These are phyloP conservation scores for Solanum dulcamara DNA, from an alignment of 257 asterid species.

Conservation along the genomic window DNA sequence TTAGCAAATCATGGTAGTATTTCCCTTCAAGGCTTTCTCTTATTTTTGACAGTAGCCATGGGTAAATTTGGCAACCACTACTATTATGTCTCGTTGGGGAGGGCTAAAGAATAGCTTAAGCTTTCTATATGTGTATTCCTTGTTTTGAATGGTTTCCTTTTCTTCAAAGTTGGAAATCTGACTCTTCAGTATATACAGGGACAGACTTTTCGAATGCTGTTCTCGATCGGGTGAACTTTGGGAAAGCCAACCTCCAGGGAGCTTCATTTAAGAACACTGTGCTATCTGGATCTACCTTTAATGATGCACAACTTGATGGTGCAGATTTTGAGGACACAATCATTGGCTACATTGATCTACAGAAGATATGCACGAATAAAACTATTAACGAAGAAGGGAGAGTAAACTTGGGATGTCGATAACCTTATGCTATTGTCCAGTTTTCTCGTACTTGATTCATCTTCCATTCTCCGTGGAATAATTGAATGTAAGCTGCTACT, in stretches of 20 bases:
- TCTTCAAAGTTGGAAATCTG: neutral
- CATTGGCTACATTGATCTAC: slow-evolving; percentile 82
- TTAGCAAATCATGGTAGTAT: neutral
- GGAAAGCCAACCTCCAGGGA: slow-evolving; percentile 69
- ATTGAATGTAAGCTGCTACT: neutral
- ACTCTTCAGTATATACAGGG: slow-evolving; percentile 30
- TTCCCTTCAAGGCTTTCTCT: neutral
- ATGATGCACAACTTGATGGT: slow-evolving; percentile 62
- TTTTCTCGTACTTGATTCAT: neutral
- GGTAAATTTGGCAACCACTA: neutral
- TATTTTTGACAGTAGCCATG: neutral
- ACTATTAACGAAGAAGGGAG: slow-evolving; percentile 58
- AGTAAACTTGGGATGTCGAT: slow-evolving; percentile 77
- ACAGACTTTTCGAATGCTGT: slow-evolving; percentile 89
- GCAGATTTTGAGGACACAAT: slow-evolving; percentile 86
- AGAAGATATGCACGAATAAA: slow-evolving; percentile 67
- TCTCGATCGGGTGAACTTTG: slow-evolving; percentile 79
- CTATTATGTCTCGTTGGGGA: neutral
- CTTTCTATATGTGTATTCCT: neutral
- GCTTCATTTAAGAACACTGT: slow-evolving; percentile 76
- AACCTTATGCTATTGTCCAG: neutral
- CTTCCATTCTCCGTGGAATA: neutral
- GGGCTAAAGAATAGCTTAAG: neutral
- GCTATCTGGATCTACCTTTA: slow-evolving; percentile 84
- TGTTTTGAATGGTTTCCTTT: neutral